Evolutionary conservation across 2,329 filamentous ascomycete genomes (phyloP).

Genomic region (Talaromyces sp.): DNA sequence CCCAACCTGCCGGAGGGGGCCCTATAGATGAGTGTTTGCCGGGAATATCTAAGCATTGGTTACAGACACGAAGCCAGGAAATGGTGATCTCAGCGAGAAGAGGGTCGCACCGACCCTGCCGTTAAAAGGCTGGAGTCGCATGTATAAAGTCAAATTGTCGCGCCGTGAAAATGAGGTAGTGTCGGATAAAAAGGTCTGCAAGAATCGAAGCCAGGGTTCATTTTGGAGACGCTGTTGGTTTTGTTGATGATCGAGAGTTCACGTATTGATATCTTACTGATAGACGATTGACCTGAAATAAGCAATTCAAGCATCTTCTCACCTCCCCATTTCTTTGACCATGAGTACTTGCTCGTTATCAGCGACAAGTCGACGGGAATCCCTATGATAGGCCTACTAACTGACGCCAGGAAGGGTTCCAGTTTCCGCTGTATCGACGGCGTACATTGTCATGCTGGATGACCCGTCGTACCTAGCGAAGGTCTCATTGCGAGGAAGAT

Average conservation of each 20-base stretch:
- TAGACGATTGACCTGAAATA: background rate
- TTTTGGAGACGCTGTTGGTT: background rate
- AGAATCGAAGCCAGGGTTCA: background rate
- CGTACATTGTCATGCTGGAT: background rate
- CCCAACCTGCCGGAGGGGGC: background rate
- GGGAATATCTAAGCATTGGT: background rate
- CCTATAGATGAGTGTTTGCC: background rate
- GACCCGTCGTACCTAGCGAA: background rate
- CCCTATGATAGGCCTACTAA: background rate
- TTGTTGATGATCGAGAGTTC: background rate
- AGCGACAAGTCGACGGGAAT: background rate
- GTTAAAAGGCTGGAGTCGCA: background rate
- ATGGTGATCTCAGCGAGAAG: background rate
- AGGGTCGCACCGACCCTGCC: background rate
- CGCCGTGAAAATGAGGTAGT: too few relatives aligned
- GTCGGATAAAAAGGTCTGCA: background rate
- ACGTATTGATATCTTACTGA: background rate
- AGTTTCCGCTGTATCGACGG: background rate
- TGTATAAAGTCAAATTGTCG: background rate
- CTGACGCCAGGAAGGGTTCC: background rate
- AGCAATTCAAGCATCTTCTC: background rate
- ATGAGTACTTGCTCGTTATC: background rate
- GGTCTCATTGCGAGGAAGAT: too few relatives aligned
- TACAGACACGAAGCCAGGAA: background rate
- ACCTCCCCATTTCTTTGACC: background rate